These are phyloP conservation scores for Tetrastigma voinierianum DNA, from an alignment of 164 flowering plant species.

Conservation along the genomic window DNA sequence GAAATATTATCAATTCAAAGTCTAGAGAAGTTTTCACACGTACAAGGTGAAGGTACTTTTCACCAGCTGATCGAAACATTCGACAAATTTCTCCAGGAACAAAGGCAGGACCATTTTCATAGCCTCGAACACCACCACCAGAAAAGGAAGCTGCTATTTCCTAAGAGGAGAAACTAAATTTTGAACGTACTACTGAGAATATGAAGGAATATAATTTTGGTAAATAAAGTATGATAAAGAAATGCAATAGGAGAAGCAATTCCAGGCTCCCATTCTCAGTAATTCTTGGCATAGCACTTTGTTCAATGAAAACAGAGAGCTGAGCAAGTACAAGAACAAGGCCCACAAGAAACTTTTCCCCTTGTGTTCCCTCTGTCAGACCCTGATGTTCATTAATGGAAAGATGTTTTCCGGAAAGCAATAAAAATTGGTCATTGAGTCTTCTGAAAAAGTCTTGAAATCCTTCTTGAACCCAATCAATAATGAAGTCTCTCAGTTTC, in stretches of 20 bases:
- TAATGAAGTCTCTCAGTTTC: conserved; percentile 54
- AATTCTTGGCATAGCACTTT: conserved; percentile 87
- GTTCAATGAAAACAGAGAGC: conserved; percentile 84
- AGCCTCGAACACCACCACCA: conserved; percentile 75
- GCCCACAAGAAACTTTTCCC: conserved; percentile 66
- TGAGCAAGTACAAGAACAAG: conserved; percentile 89
- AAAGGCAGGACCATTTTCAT: conserved; percentile 87
- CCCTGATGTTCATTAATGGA: conserved; percentile 38
- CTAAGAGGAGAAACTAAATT: conserved; percentile 38
- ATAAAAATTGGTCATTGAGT: conserved; percentile 59
- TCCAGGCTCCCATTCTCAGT: conserved; percentile 66
- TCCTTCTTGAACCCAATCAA: conserved; percentile 96
- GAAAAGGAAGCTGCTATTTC: conserved; percentile 90
- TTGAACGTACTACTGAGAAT: neutral
- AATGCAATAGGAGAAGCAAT: conserved; percentile 4
- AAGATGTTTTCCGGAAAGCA: conserved; percentile 60
- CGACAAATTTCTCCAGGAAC: conserved; percentile 94
- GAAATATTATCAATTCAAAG: neutral
- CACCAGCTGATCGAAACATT: conserved; percentile 72
- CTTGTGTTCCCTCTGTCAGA: conserved; percentile 46
- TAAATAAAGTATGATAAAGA: neutral
- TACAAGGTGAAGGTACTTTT: conserved; percentile 87
- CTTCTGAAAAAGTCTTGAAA: conserved; percentile 84
- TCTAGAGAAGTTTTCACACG: conserved; percentile 9
- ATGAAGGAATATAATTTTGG: neutral